phyloP scores from a whole-genome alignment of 805 yeast species.

The Candida railenensis region DNA sequence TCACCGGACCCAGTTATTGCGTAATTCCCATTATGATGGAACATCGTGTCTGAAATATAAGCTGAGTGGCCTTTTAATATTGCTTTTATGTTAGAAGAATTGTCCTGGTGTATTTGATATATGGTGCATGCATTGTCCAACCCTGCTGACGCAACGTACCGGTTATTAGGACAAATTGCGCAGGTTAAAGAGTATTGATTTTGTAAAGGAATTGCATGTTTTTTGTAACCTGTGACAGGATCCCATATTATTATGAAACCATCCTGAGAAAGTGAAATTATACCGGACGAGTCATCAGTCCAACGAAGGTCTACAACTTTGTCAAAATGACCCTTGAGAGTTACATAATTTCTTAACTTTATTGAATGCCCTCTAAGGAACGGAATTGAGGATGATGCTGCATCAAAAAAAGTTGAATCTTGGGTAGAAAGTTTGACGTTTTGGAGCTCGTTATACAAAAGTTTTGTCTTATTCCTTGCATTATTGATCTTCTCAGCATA shows the following conservation, averaged over 20 bases:
- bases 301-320: constrained; percentile 71
- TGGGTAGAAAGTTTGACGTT: background rate
- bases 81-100: constrained; percentile 35
- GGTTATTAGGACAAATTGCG: constrained; percentile 66
- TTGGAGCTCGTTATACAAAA: background rate
- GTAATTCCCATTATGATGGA: constrained; percentile 48
- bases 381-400: constrained; percentile 3
- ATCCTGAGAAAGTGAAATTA: constrained; percentile 81
- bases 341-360: constrained; percentile 29
- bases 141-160: constrained; percentile 76
- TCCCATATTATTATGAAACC: constrained; percentile 88
- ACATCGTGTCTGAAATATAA: constrained; percentile 73
- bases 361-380: constrained; percentile 8
- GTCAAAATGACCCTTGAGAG: constrained; percentile 65
- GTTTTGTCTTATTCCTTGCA: background rate
- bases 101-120: constrained; percentile 38
- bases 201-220: constrained; percentile 67
- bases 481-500: background rate
- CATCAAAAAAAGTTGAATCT: background rate
- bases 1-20: constrained; percentile 80
- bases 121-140: constrained; percentile 76
- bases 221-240: constrained; percentile 65
- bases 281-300: constrained; percentile 57
- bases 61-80: constrained; percentile 80
- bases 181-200: constrained; percentile 80